A percentile compares a stretch with the other conserved stretches of the same genome.
Evolutionary conservation across 2,329 filamentous ascomycete species (phyloP).

Genomic region (Penicillium sp.): DNA sequence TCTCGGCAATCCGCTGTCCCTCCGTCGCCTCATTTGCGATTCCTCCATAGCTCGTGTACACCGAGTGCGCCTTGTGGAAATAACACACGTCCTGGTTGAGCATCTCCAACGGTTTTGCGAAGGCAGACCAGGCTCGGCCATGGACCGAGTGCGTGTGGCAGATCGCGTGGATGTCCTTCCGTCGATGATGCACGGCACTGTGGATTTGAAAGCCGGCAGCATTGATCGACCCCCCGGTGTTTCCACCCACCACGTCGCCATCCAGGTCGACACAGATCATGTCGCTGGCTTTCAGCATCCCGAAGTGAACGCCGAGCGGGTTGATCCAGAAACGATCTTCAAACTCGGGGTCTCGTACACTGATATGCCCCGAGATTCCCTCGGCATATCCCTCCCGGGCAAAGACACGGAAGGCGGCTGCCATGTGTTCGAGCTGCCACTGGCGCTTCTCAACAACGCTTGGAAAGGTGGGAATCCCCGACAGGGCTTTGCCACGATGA

Average conservation of each 20-base stretch:
- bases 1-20: conserved; percentile 58
- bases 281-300: conserved; percentile 47
- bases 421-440: conserved; percentile 60
- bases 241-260: conserved; percentile 46
- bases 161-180: conserved; percentile 52
- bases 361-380: conserved; percentile 67
- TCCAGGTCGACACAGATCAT: conserved; percentile 46
- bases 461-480: conserved; percentile 41
- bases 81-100: conserved; percentile 23
- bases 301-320: conserved; percentile 64
- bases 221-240: conserved; percentile 40
- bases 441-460: conserved; percentile 56
- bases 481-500: conserved; percentile 1
- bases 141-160: conserved; percentile 49
- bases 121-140: conserved; percentile 45
- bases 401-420: conserved; percentile 66
- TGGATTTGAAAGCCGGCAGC: conserved; percentile 51
- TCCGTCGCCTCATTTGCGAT: conserved; percentile 59
- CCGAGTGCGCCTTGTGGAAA: conserved; percentile 49
- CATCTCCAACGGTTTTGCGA: conserved; percentile 46
- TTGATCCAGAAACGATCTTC: conserved; percentile 65
- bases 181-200: conserved; percentile 49
- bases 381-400: conserved; percentile 64
- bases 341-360: conserved; percentile 64
- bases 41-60: conserved; percentile 63